A percentile compares a stretch with the other conserved stretches of the same genome.
Conservation (phyloP, 2,329 filamentous ascomycete species). For the Talaromyces sp. region DNA sequence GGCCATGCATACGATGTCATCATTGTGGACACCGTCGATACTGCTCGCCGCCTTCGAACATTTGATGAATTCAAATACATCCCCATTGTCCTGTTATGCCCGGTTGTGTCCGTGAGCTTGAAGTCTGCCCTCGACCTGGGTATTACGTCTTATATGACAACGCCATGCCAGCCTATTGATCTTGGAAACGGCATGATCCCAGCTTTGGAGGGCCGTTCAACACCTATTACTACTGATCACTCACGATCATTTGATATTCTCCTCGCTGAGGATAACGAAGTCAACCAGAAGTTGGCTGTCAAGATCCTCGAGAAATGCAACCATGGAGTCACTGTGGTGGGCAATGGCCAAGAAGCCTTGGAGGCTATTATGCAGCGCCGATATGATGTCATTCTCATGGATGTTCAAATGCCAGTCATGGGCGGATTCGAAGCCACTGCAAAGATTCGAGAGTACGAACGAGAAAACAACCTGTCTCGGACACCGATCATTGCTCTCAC, state of each 20-base stretch:
- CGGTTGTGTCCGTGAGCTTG: constrained; percentile 77
- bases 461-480: constrained; percentile 69
- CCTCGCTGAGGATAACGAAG: constrained; percentile 87
- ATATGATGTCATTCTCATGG: constrained; percentile 97
- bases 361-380: constrained; percentile 87
- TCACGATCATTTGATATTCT: constrained; percentile 90
- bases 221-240: constrained; percentile 82
- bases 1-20: constrained; percentile 77
- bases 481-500: constrained; percentile 96
- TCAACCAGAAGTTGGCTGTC: constrained; percentile 88
- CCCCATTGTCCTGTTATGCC: constrained; percentile 84
- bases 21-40: constrained; percentile 84
- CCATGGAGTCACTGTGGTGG: constrained; percentile 61
- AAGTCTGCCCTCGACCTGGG: constrained; percentile 87
- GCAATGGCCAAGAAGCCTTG: constrained; percentile 89
- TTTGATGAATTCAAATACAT: constrained; percentile 93
- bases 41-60: constrained; percentile 70
- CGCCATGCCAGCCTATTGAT: constrained; percentile 84
- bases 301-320: constrained; percentile 96
- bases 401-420: constrained; percentile 99
- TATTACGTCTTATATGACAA: constrained; percentile 95
- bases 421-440: constrained; percentile 95
- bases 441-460: constrained; percentile 94
- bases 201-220: constrained; percentile 82
- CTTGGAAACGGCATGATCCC: constrained; percentile 90